phyloP scores from a whole-genome alignment of 805 yeast genomes.

The Barnettozyma wickerhamii region DNA sequence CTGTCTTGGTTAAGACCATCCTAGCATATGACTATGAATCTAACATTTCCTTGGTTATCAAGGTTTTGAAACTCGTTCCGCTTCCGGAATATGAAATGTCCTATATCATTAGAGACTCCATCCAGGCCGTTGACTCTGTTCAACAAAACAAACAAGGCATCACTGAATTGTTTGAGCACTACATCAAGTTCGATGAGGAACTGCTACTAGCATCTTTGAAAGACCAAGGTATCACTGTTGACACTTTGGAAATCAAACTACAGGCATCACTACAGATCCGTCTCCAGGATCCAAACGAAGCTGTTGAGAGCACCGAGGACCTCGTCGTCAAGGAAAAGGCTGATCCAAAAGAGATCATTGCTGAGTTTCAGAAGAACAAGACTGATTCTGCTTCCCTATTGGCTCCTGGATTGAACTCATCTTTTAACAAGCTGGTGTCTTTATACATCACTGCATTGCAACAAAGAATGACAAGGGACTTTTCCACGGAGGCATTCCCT shows the following conservation, averaged over 20 bases:
- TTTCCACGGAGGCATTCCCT: constrained; percentile 33
- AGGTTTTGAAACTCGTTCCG: constrained; percentile 29
- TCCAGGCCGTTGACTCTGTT: constrained; percentile 31
- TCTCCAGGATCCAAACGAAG: constrained; percentile 28
- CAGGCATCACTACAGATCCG: constrained; percentile 51
- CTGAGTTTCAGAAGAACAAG: constrained; percentile 15
- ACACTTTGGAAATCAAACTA: constrained; percentile 56
- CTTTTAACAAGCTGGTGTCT: constrained; percentile 39
- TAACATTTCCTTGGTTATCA: constrained; percentile 31
- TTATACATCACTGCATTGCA: constrained; percentile 42
- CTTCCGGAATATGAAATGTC: constrained; percentile 35
- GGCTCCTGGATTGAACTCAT: constrained; percentile 29
- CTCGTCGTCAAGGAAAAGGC: constrained; percentile 12
- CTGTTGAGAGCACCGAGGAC: constrained; percentile 14
- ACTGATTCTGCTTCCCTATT: constrained; percentile 32
- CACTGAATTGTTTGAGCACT: constrained; percentile 36
- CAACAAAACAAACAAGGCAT: constrained; percentile 35
- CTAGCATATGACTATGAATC: constrained; percentile 37
- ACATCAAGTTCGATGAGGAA: constrained; percentile 32
- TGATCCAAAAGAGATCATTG: constrained; percentile 13
- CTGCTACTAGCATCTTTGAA: constrained; percentile 36
- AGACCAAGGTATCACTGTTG: constrained; percentile 33
- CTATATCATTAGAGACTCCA: constrained; percentile 34
- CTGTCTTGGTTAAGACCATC: constrained; percentile 40
- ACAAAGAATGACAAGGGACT: constrained; percentile 16